Conservation (phyloP, 371 early-diverging fungal genomes). For the Dinochytrium kinnereticum region DNA sequence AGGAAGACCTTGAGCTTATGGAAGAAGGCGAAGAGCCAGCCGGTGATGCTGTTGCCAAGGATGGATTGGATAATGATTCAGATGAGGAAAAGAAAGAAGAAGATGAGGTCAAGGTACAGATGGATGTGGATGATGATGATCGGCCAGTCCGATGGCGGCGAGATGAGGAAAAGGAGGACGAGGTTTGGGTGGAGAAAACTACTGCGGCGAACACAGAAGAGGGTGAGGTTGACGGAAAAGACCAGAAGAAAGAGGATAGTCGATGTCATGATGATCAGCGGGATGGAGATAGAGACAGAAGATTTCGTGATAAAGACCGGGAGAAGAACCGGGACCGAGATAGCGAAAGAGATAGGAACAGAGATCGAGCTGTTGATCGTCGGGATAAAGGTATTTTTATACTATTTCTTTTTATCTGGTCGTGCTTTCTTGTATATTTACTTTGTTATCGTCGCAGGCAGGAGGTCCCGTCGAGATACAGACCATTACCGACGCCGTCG, state of each 20-base stretch:
- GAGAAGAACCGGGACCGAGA: slow-evolving; percentile 4
- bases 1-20: slow-evolving; percentile 70
- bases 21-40: slow-evolving; percentile 44
- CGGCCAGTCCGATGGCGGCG: neutral
- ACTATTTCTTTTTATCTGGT: too few relatives aligned
- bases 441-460: too few relatives aligned
- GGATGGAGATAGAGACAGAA: neutral
- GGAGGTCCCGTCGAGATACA: too few relatives aligned
- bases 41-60: neutral
- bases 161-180: neutral
- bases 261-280: too few relatives aligned
- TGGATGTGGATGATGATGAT: slow-evolving; percentile 6
- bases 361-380: slow-evolving; percentile 4
- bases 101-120: slow-evolving; percentile 15
- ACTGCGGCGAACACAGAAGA: neutral
- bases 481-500: slow-evolving; percentile 26
- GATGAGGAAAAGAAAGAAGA: slow-evolving; percentile 21
- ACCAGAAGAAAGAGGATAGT: too few relatives aligned
- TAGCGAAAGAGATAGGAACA: too few relatives aligned
- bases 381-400: neutral
- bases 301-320: neutral
- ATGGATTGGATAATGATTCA: neutral
- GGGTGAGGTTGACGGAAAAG: neutral
- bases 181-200: slow-evolving; percentile 9
- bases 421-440: too few relatives aligned